Base-by-base conservation (phyloP, 2,329 filamentous ascomycete species). In the Colletotrichum falcatum region DNA sequence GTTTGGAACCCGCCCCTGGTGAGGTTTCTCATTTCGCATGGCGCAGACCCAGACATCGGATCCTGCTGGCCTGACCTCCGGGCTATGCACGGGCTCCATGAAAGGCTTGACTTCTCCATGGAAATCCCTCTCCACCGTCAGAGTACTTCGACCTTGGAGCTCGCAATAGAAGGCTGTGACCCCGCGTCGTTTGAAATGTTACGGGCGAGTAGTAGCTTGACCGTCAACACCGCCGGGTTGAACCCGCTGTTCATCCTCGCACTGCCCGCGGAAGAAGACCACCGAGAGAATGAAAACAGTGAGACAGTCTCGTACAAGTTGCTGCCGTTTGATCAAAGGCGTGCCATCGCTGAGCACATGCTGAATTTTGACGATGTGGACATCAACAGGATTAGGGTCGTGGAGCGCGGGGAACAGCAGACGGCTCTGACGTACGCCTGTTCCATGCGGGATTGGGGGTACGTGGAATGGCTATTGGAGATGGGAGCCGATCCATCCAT, bases 21-120 rank as follows among this genome's bases (percentile, higher is more conserved):
- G 18, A 28, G 23, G 23, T 56, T 56, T 18, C 49, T 64, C n/a
- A n/a, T 64, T 14, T 48, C 46, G 23, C 8, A 18, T 33, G 61
- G 61, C 8, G 61, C 61, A 16, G 61, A 64, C 20, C 61, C 61
- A 8, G 55, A 64, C 12, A 53, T 64, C 37, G 48, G 61, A 18
- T 33, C 56, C 2, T 44, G 56, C 6, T 60, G 56, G 56, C 44
- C 42, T 11, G 39, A 60, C 18, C 28, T 60, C 6, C 39, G 18
- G 33, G 44, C 42, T 46, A 42, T 48, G 14, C 18, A 23, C 7
- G 56, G 44, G 9, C 28, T 46, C 3, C 8, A 48, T 16, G 28
- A 35, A 20, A 46, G 7, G 14, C 30, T 16, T 18, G 56, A 46
- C 37, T 48, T 18, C 42, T 37, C 56, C 11, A 20, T 48, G 4